Evolutionary conservation across 2,329 filamentous ascomycete species (phyloP).

Genomic region (Mycocentrospora acerina): DNA sequence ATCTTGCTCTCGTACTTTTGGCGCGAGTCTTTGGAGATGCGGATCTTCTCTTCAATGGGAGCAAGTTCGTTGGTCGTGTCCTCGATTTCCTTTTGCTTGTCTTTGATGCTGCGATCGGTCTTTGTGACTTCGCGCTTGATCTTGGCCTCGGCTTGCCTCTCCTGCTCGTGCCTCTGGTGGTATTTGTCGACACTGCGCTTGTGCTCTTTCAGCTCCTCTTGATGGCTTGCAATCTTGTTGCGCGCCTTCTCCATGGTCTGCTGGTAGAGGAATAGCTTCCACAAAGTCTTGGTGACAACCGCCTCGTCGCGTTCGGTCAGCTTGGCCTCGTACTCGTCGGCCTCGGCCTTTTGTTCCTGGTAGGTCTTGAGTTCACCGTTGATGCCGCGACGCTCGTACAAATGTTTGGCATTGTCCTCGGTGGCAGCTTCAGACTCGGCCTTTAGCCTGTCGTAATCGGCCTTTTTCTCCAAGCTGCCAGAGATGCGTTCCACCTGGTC

Average conservation of each 20-base stretch:
- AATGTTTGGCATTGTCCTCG: slow-evolving; percentile 84
- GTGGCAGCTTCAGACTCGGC: slow-evolving; percentile 80
- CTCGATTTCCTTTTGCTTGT: slow-evolving; percentile 83
- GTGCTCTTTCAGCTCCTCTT: slow-evolving; percentile 92
- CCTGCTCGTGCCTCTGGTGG: slow-evolving; percentile 75
- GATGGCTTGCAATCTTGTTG: slow-evolving; percentile 85
- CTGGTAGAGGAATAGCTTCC: slow-evolving; percentile 97
- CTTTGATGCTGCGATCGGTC: slow-evolving; percentile 81
- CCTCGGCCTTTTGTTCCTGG: slow-evolving; percentile 93
- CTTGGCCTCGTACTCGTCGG: slow-evolving; percentile 89
- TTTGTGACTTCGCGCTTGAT: slow-evolving; percentile 75
- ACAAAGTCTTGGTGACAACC: slow-evolving; percentile 88
- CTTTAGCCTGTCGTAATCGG: slow-evolving; percentile 90
- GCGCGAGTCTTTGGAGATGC: slow-evolving; percentile 69
- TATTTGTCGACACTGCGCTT: slow-evolving; percentile 84
- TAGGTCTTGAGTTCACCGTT: slow-evolving; percentile 98
- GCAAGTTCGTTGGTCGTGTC: slow-evolving; percentile 82
- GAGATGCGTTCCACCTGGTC: slow-evolving; percentile 96
- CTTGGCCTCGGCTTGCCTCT: slow-evolving; percentile 78
- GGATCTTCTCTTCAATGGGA: slow-evolving; percentile 88
- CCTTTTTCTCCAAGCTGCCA: slow-evolving; percentile 90
- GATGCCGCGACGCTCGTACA: slow-evolving; percentile 87
- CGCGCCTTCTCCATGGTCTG: slow-evolving; percentile 90
- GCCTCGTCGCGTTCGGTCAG: slow-evolving; percentile 87
- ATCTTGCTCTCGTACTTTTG: slow-evolving; percentile 69